Conservation (phyloP, 768 basidiomycete species). For the Sutorius australiensis region DNA sequence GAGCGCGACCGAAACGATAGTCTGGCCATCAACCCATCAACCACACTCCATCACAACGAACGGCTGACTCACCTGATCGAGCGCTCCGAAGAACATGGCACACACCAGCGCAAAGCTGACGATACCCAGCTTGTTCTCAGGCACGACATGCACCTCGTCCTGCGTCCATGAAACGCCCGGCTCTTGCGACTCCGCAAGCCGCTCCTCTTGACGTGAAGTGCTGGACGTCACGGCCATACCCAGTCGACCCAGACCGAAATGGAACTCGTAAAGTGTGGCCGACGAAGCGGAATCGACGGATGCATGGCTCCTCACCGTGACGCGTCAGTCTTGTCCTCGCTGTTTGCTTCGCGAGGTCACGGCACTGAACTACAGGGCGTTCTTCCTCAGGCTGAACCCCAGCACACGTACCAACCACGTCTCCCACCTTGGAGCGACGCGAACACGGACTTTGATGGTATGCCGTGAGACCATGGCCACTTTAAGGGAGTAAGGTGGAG, state of each 20-base stretch:
- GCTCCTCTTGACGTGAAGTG: neutral
- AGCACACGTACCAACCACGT: neutral
- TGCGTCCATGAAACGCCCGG: slow-evolving; percentile 50
- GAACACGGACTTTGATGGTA: too few species aligned
- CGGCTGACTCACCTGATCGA: slow-evolving; percentile 40
- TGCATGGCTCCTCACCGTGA: too few species aligned
- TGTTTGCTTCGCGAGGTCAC: neutral
- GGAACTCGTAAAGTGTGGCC: neutral
- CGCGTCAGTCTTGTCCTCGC: too few species aligned
- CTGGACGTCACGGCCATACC: neutral
- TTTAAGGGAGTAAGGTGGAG: neutral
- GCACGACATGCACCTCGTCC: slow-evolving; percentile 49
- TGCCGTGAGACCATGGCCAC: too few species aligned
- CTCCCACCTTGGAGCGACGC: too few species aligned
- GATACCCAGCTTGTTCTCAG: slow-evolving; percentile 21
- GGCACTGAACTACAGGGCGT: neutral
- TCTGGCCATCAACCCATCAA: slow-evolving; percentile 30
- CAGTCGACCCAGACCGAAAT: neutral
- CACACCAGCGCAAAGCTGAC: slow-evolving; percentile 22
- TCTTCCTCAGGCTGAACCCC: neutral
- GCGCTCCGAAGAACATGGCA: slow-evolving; percentile 37
- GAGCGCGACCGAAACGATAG: slow-evolving; percentile 64
- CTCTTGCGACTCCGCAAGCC: neutral
- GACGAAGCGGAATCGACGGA: neutral
- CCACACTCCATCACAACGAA: too few species aligned